These are phyloP conservation scores for Scleroderma bovista DNA, from an alignment of 768 basidiomycete genomes.

Conservation along the genomic window DNA sequence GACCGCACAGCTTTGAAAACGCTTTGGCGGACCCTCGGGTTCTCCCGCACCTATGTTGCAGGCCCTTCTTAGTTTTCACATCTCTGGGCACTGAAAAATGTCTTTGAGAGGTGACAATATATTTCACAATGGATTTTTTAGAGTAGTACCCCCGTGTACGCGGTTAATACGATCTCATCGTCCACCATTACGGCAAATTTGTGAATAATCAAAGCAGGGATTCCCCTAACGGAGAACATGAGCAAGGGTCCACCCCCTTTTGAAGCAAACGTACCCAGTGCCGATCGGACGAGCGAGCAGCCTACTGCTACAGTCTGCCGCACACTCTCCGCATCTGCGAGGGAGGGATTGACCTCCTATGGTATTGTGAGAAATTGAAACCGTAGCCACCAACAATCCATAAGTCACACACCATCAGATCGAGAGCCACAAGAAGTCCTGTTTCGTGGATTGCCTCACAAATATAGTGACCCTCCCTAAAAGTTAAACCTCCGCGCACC, in stretches of 20 bases:
- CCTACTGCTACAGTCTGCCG: conserved; percentile 88
- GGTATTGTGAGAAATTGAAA: conserved; percentile 7
- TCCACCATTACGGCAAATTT: not conserved
- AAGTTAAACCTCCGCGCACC: conserved; percentile 93
- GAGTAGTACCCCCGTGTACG: not conserved
- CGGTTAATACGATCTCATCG: not conserved
- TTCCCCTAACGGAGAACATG: conserved; percentile 21
- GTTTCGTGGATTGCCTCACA: conserved; percentile 92
- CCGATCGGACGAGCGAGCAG: conserved; percentile 77
- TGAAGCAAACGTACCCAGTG: conserved; percentile 54
- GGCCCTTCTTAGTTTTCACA: not conserved
- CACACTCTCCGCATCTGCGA: conserved; percentile 69
- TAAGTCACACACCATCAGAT: conserved; percentile 72
- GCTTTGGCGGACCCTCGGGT: conserved; percentile 6
- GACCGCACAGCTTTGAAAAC: conserved; percentile 4
- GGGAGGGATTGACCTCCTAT: conserved; percentile 95
- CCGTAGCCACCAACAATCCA: not conserved
- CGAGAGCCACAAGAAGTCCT: conserved; percentile 84
- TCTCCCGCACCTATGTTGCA: conserved; percentile 1
- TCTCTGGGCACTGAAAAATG: not conserved
- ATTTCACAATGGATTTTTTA: conserved; percentile 5
- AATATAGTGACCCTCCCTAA: conserved; percentile 98
- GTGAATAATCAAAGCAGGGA: conserved; percentile 22
- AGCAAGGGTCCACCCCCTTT: not conserved
- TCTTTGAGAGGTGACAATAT: not conserved